Evolutionary conservation across 2,329 filamentous ascomycete genomes (phyloP), one percentile per base, ranked within the genome.

Genomic region (Fusarium duplospermum): DNA sequence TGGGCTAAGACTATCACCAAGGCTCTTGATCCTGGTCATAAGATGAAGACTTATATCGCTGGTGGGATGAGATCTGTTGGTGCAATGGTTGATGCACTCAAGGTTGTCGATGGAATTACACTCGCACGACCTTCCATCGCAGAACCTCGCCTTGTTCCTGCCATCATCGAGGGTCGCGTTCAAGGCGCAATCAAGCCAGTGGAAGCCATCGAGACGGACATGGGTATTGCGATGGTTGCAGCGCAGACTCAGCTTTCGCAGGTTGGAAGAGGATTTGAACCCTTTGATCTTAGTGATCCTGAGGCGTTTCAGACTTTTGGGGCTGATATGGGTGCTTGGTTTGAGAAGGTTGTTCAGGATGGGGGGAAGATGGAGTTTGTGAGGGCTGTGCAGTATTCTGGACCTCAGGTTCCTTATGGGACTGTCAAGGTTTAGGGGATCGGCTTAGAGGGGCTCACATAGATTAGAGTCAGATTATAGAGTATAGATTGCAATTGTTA

Each of bases 71-170:
- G 87, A 64, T 86, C 87, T 1, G 86, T 84, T 0, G 83, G 82
- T 20, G 90, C 86, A 4, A 92, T 92, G 89, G 86, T 88, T n/a
- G 80, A 84, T 20, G 89, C 89, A 0, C 83, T 92, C 9, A 76
- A 87, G 6, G 83, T 84, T 0, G 87, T 92, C 6, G 88, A 92
- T 73, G 90, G 90, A 11, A 83, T 92, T 1, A 89, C 89, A 2
- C 82, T 92, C 27, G 90, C 63, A 8, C 72, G 82, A 4, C 82
- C 83, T 1, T 74, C 78, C 0, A 69, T 77, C 1, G 77, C 81
- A 9, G 84, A 85, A 69, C 80, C 80, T 2, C 75, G 79, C 13
- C 66, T 84, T 1, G 66, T 81, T 0, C 73, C 67, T 22, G 77
- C 81, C 22, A 75, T 84, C 6, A 66, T 83, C 3, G 56, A 71